Percentiles rank a stretch among this genome's conserved stretches.
phyloP scores from a whole-genome alignment of 495 filamentous ascomycete genomes.

The Thermochaetoides thermophila region DNA sequence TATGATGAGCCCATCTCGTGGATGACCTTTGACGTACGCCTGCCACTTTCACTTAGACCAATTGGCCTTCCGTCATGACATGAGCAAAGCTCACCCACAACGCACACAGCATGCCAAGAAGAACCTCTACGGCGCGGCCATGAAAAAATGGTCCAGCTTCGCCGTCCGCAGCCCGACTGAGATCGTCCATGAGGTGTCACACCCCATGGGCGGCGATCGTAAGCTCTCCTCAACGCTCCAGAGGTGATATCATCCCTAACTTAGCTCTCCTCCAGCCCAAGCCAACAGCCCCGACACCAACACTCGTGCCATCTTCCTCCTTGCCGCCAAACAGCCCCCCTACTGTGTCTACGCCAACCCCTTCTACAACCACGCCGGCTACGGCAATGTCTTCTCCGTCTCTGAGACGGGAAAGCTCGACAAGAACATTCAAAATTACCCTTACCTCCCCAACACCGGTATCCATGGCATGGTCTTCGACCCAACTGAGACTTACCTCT shows the following conservation, averaged over 20 bases:
- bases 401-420: conserved; percentile 45
- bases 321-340: conserved; percentile 59
- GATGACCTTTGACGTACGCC: conserved; percentile 70
- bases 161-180: conserved; percentile 61
- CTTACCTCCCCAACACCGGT: conserved; percentile 55
- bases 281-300: conserved; percentile 55
- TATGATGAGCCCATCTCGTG: conserved; percentile 75
- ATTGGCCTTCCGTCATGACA: conserved; percentile 1
- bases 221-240: conserved; percentile 9
- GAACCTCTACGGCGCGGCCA: conserved; percentile 71
- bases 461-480: conserved; percentile 88
- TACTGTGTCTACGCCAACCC: conserved; percentile 75
- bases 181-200: conserved; percentile 59
- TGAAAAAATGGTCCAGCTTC: conserved; percentile 83
- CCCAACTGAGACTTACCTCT: conserved; percentile 67
- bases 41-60: not conserved
- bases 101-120: conserved; percentile 51
- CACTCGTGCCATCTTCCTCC: conserved; percentile 73
- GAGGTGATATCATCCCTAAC: not conserved
- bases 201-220: conserved; percentile 46
- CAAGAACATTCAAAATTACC: conserved; percentile 64
- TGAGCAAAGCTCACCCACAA: conserved; percentile 14
- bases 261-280: conserved; percentile 30
- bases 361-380: conserved; percentile 73
- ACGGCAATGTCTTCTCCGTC: conserved; percentile 63